These are phyloP conservation scores for Solanum lignicaule DNA, from an alignment of 257 asterid species.

Conservation along the genomic window DNA sequence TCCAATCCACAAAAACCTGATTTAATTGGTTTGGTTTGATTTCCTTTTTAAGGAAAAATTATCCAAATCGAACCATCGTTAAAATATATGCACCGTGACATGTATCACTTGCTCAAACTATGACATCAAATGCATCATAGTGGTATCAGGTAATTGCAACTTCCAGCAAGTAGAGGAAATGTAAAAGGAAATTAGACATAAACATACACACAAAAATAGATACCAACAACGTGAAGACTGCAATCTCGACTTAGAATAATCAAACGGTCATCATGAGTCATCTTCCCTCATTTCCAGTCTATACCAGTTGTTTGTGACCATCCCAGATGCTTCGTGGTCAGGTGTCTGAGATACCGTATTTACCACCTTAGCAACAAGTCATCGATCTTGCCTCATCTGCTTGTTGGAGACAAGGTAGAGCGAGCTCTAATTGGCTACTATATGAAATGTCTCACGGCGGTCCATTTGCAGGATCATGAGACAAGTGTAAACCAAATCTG, in stretches of 20 bases:
- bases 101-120: background rate
- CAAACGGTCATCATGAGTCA: background rate
- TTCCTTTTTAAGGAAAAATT: background rate
- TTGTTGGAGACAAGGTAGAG: background rate
- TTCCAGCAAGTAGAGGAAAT: background rate
- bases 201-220: background rate
- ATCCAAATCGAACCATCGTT: background rate
- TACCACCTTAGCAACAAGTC: background rate
- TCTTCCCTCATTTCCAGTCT: background rate
- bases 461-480: background rate
- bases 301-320: background rate
- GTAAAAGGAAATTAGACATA: background rate
- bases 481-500: background rate
- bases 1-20: background rate
- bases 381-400: background rate
- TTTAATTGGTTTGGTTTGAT: background rate
- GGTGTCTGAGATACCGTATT: background rate
- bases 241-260: too few relatives aligned
- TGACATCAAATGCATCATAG: background rate
- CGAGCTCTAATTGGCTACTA: background rate
- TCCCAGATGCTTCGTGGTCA: background rate
- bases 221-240: background rate
- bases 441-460: background rate
- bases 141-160: background rate
- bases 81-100: background rate